Evolutionary conservation across 1,139 yeast species (phyloP).

Genomic region (Hansenula sp.): DNA sequence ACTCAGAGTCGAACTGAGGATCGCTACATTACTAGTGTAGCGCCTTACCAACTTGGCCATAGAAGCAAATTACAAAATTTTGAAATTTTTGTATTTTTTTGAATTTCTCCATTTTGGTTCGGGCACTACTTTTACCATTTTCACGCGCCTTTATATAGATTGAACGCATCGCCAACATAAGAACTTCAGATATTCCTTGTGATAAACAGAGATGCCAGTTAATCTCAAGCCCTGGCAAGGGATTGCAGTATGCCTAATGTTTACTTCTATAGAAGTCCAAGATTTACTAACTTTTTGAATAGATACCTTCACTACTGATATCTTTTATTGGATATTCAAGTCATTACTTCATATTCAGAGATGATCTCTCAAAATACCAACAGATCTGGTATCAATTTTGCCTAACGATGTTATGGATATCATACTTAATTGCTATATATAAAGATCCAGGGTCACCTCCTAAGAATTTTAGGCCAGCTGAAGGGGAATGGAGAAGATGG

Average conservation of each 20-base stretch:
- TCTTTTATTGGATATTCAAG: constrained; percentile 60
- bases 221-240: constrained; percentile 57
- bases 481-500: constrained; percentile 50
- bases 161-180: no score
- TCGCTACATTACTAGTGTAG: constrained; percentile 87
- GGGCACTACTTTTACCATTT: constrained; percentile 7
- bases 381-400: constrained; percentile 48
- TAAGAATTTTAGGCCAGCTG: constrained; percentile 30
- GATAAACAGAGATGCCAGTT: constrained; percentile 18
- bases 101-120: constrained; percentile 2
- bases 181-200: not conserved
- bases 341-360: constrained; percentile 51
- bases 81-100: not conserved
- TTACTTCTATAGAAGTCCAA: not conserved
- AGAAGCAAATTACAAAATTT: constrained; percentile 31
- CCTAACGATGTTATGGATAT: constrained; percentile 62
- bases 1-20: constrained; percentile 85
- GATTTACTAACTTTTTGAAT: not conserved
- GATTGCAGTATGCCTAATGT: constrained; percentile 36
- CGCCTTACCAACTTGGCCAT: constrained; percentile 90
- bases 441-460: constrained; percentile 61
- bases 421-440: constrained; percentile 56
- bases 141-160: no score
- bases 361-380: constrained; percentile 33
- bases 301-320: constrained; percentile 67